phyloP scores from a whole-genome alignment of 805 yeast genomes.

The Sugiyamaella marilandica region DNA sequence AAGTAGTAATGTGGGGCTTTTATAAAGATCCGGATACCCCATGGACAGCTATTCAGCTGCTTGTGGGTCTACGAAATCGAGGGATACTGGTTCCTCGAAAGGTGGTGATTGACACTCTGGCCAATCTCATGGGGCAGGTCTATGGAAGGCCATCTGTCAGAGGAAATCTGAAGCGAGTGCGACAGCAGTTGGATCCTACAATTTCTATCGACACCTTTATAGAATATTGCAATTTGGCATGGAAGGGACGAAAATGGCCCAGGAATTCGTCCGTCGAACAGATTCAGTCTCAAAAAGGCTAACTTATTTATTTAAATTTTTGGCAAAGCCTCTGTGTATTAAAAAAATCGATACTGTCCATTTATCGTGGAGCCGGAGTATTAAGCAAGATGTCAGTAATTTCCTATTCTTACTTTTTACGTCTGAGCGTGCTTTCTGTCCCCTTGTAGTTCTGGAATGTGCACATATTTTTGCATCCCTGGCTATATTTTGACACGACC shows the following conservation, averaged over 20 bases:
- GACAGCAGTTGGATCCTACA: neutral
- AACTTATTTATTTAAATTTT: too few species aligned
- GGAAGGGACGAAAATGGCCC: neutral
- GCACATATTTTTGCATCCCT: too few species aligned
- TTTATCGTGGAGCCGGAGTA: too few species aligned
- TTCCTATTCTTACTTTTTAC: too few species aligned
- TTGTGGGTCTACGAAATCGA: neutral
- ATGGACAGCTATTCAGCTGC: slow-evolving; percentile 1
- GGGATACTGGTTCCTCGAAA: neutral
- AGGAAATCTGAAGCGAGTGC: neutral
- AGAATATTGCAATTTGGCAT: slow-evolving; percentile 8
- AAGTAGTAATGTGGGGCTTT: neutral
- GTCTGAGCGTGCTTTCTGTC: too few species aligned
- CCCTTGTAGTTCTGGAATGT: too few species aligned
- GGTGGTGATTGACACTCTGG: neutral
- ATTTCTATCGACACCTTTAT: neutral
- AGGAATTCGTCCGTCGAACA: neutral
- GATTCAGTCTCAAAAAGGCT: neutral
- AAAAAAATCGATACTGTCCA: too few species aligned
- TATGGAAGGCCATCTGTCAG: neutral
- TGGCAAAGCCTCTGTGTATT: too few species aligned
- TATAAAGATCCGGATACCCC: neutral
- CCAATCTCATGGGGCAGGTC: neutral
- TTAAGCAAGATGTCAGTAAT: too few species aligned
- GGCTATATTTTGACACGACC: too few species aligned